A percentile compares a stretch with the other conserved stretches of the same genome.
Conservation (phyloP, 2,329 filamentous ascomycete species). For the Fusarium sp. region DNA sequence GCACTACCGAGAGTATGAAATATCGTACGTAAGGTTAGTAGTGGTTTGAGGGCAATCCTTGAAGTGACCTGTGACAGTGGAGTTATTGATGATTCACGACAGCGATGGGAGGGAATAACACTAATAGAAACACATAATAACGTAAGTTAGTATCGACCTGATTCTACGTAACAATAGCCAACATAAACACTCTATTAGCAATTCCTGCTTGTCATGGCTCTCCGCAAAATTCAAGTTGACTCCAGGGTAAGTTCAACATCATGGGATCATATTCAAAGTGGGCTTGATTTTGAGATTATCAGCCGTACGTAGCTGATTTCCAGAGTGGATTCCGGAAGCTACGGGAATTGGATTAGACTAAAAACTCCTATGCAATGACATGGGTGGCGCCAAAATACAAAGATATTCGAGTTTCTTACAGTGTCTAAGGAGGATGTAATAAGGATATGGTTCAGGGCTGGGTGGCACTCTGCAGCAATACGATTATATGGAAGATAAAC, state of each 20-base stretch:
- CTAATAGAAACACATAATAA: too few relatives aligned
- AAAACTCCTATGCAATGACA: conserved; percentile 3
- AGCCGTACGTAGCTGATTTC: conserved; percentile 23
- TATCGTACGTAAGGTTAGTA: too few relatives aligned
- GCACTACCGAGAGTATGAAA: too few relatives aligned
- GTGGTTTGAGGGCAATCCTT: too few relatives aligned
- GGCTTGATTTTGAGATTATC: conserved; percentile 29
- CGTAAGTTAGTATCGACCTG: accelerated
- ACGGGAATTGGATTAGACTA: conserved; percentile 20
- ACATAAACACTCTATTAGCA: not conserved
- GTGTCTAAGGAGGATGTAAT: not conserved
- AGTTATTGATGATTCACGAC: too few relatives aligned
- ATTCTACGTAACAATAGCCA: accelerated
- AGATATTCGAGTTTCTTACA: not conserved
- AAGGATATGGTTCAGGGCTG: not conserved
- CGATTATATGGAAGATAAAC: conserved; percentile 8
- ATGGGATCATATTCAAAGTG: conserved; percentile 18
- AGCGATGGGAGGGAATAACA: too few relatives aligned
- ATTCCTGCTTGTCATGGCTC: not conserved
- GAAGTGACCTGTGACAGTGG: too few relatives aligned
- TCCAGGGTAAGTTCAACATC: conserved; percentile 31
- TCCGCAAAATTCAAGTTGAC: not conserved
- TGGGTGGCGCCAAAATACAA: conserved; percentile 11
- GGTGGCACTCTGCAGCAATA: not conserved
- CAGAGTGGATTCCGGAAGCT: conserved; percentile 41